These are phyloP conservation scores for Psilocybe subaeruginosa DNA, from an alignment of 768 basidiomycete species.

Conservation along the genomic window DNA sequence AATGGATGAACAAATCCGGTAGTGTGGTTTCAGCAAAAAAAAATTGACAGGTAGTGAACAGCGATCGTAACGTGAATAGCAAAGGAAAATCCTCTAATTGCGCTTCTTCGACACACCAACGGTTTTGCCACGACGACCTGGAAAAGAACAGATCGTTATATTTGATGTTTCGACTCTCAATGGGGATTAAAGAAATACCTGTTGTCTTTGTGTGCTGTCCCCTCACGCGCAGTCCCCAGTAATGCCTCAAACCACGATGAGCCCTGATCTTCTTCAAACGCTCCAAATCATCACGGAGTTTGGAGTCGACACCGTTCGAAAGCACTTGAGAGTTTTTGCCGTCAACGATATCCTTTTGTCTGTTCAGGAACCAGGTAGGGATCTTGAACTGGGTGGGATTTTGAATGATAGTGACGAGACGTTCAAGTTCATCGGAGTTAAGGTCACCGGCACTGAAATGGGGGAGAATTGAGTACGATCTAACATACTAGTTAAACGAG, in stretches of 20 bases:
- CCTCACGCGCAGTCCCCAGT: constrained; percentile 93
- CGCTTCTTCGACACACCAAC: constrained; percentile 96
- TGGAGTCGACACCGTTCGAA: constrained; percentile 96
- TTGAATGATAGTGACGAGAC: constrained; percentile 98
- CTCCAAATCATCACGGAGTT: constrained; percentile 97
- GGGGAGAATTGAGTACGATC: not conserved
- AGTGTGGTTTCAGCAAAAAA: no score
- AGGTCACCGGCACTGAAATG: constrained; percentile 89
- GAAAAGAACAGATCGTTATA: constrained; percentile 8
- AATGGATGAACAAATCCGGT: no score
- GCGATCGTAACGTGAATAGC: not conserved
- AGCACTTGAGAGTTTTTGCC: constrained; percentile 97
- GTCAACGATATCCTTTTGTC: constrained; percentile 97
- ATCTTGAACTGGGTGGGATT: constrained; percentile 99
- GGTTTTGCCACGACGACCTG: constrained; percentile 94
- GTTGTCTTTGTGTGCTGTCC: constrained; percentile 99
- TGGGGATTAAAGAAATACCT: constrained; percentile 49
- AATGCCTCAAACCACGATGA: constrained; percentile 91
- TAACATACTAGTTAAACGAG: not conserved
- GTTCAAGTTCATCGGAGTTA: constrained; percentile 99
- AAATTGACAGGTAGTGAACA: not conserved
- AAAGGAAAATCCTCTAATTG: constrained; percentile 36
- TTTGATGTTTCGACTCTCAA: not conserved
- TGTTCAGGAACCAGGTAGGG: constrained; percentile 98
- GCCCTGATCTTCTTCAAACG: constrained; percentile 98